Base-by-base conservation (phyloP, 2,329 filamentous ascomycete genomes). In the Bipolaris victoriae region DNA sequence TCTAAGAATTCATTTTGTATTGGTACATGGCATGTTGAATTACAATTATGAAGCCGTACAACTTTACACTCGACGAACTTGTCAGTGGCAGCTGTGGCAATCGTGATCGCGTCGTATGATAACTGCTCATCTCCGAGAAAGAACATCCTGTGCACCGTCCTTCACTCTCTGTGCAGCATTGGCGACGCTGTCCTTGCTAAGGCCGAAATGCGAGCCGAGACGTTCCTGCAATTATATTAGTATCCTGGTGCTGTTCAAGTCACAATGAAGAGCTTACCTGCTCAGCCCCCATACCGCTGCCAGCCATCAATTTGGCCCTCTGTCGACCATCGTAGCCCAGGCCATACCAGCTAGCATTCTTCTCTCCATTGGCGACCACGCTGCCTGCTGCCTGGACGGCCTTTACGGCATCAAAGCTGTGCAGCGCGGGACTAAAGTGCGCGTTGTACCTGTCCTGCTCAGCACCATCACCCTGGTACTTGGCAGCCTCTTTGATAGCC, bases 361-460 rank as follows among this genome's bases (percentile, higher is more conserved):
- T 62, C 7, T 64, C 66, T 22, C 63, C 49, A 5, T 67, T 69
- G 29, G 68, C 65, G 3, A 61, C 61, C 10, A 75, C 58, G 46
- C 62, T 67, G 37, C 61, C 49, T 4, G 69, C 68, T 1, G 72
- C 66, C 4, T 65, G 53, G 18, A 61, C 59, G 7, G 74, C 71
- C 11, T 63, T 65, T 26, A 72, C 62, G 1, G 67, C 60, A 40
- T 71, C 67, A 2, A 67, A 55, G 48, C 57, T 57, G 45, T 66
- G 63, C 16, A 63, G 55, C 20, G 57, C 55, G 4, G 63, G 63
- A 33, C 57, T 61, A 46, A 76, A 76, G 55, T 74, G 68, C n/a
- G 57, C 33, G 22, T 60, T 64, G 47, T 74, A 74, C 20, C 72
- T 63, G 45, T 74, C 72, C 50, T 74, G 71, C 52, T 74, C 71